phyloP scores from a whole-genome alignment of 2,329 filamentous ascomycete genomes.

The Calonectria naviculata region DNA sequence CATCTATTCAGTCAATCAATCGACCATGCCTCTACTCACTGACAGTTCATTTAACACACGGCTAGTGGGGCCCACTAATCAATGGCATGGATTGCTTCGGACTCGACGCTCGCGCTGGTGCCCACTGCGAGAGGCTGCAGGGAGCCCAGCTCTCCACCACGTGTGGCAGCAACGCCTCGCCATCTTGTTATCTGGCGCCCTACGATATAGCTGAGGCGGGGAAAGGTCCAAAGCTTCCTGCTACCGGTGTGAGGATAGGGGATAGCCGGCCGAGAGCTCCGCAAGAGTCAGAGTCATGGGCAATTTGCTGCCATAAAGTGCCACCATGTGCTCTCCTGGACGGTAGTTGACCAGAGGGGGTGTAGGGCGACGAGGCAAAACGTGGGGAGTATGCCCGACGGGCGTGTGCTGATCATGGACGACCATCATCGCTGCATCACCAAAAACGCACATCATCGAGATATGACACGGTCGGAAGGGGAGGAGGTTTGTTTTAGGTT shows the following conservation, averaged over 20 bases:
- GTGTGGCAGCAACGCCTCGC: constrained; percentile 6
- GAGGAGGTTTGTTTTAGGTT: constrained; percentile 2
- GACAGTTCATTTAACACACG: constrained; percentile 3
- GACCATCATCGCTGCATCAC: neutral
- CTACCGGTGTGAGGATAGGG: constrained; percentile 19
- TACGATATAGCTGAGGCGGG: constrained; percentile 10
- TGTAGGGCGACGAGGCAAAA: neutral
- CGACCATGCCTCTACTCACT: neutral
- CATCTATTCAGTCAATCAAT: neutral
- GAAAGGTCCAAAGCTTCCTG: constrained; percentile 3
- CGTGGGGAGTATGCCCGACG: neutral
- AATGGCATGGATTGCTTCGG: constrained; percentile 16
- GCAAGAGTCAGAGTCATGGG: neutral
- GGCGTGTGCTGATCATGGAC: neutral
- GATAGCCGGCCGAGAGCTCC: neutral
- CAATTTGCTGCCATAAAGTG: neutral
- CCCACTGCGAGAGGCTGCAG: constrained; percentile 19
- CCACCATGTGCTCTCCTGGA: neutral
- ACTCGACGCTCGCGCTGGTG: constrained; percentile 10
- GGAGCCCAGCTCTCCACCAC: constrained; percentile 31
- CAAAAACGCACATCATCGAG: constrained; percentile 8
- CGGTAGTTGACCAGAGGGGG: neutral
- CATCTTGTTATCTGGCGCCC: constrained; percentile 5
- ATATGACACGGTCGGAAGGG: neutral
- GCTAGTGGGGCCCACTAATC: constrained; percentile 30